Base-by-base conservation (phyloP, 306 rosid species). In the Fagus crenata region DNA sequence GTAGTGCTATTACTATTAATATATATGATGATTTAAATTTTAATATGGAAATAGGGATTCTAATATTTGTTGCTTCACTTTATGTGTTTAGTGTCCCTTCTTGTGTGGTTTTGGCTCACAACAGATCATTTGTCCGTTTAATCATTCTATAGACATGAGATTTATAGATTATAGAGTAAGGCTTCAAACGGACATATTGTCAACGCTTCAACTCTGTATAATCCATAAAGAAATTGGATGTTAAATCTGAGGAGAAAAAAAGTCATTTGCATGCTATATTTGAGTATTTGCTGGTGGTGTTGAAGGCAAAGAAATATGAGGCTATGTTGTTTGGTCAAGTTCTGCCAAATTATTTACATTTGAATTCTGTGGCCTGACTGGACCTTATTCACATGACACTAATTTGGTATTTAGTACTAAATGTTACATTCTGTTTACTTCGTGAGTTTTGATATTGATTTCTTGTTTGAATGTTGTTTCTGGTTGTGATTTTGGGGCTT, bases 91-190 rank as follows among this genome's bases (percentile, higher is more conserved):
- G 79, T 76, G 39, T 18, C 5, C 31, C 74, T 74, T 54, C 58
- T 71, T 83, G 65, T 46, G 40, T 83, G 77, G 55, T 75, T 81
- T 75, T 76, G 72, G 58, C 41, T 67, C 46, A 72, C 70, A 31
- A 36, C 49, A 6, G 53, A 46, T 46, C 51, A 0, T 46, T 0
- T 46, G 51, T 46, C 14, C 51, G 0, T 46, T 46, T 46, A 9
- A 46, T 46, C 51, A 46, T 70, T 49, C 56, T 40, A 41, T 36
- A 12, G 41, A 56, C 15, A 14, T 40, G 31, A 67, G 70, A 32
- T 41, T 39, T 15, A 33, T 17, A 28, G 40, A 36, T 74, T 58
- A 32, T 73, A 33, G 71, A 6, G 67, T 1, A 69, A 56, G 39
- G 69, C 46, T 72, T 78, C 74, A 35, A 1, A 35, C 11, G 53